Base-by-base conservation (phyloP, 1,284 basidiomycete species). In the Marasmius tenuissimus region DNA sequence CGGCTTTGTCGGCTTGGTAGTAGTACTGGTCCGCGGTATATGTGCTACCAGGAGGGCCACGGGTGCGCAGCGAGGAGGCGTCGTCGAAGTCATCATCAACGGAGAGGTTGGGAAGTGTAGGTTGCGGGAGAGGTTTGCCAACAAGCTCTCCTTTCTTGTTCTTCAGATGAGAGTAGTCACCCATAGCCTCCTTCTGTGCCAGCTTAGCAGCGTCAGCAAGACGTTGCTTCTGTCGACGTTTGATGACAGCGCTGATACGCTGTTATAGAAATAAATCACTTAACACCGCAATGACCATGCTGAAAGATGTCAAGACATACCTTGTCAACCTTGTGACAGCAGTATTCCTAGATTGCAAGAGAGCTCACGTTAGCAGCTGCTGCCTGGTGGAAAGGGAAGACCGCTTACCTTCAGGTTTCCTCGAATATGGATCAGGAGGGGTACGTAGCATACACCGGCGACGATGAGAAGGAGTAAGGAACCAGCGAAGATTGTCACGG, bases 291-390 rank as follows among this genome's bases (percentile, higher is more conserved):
- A 55, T 35, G 10, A 55, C 51, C 50, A 56, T 12, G 62, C 60
- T 37, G 54, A 34, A 7, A 47, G 37, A 53, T 58, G 38, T 37
- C 53, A 20, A 33, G 16, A 64, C 69, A 66, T 71, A 92, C 91
- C 86, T 97, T 98, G 80, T 98, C 97, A 60, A 98, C 94, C 79
- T 98, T 98, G 81, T 98, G 94, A 76, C 96, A 98, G 75, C 94
- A 95, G 77, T 97, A 98, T 84, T 98, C 97, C 88, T 96, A 52
- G 51, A 55, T 50, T 50, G 18, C 45, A 34, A 56, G 59, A 47
- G 8, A 42, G 6, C 3, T 12, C 45, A 45, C 57, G 56, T 53
- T 57, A 37, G 18, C 35, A 42, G 37, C 8, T 22, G 33, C 38
- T 37, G 52, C 22, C 38, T 52, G 1, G 16, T 27, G 10, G 8